These are phyloP conservation scores for Gaeumannomyces sp. DNA, from an alignment of 2,329 filamentous ascomycete genomes.

Conservation along the genomic window DNA sequence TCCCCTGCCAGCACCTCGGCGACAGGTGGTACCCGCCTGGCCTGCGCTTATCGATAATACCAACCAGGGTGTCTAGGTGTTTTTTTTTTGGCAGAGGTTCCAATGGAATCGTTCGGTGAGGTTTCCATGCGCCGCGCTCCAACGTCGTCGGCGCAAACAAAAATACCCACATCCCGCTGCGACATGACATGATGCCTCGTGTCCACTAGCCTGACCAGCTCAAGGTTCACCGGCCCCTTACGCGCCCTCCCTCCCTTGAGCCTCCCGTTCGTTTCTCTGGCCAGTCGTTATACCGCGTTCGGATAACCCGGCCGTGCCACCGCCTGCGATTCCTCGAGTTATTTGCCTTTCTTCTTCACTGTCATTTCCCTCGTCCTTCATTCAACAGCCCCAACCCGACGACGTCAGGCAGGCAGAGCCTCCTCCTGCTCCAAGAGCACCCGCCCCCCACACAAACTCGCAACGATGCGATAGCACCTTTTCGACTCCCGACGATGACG, in stretches of 20 bases:
- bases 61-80: background rate
- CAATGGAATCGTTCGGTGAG: too few relatives aligned
- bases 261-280: background rate
- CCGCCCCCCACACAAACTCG: background rate
- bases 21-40: background rate
- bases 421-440: background rate
- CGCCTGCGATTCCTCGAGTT: background rate
- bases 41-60: background rate
- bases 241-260: background rate
- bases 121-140: too few relatives aligned
- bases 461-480: background rate
- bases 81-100: too few relatives aligned
- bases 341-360: conserved; percentile 1
- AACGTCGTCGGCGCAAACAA: background rate
- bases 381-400: background rate
- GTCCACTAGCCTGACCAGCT: conserved; percentile 2
- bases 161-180: background rate
- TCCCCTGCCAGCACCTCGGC: too few relatives aligned
- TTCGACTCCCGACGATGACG: background rate
- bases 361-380: background rate
- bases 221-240: background rate
- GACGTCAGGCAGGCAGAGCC: background rate
- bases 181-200: conserved; percentile 1
- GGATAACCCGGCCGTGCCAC: background rate
- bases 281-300: background rate